Conservation (phyloP, 2,329 filamentous ascomycete genomes). For the Fusarium tanahbumbuense region DNA sequence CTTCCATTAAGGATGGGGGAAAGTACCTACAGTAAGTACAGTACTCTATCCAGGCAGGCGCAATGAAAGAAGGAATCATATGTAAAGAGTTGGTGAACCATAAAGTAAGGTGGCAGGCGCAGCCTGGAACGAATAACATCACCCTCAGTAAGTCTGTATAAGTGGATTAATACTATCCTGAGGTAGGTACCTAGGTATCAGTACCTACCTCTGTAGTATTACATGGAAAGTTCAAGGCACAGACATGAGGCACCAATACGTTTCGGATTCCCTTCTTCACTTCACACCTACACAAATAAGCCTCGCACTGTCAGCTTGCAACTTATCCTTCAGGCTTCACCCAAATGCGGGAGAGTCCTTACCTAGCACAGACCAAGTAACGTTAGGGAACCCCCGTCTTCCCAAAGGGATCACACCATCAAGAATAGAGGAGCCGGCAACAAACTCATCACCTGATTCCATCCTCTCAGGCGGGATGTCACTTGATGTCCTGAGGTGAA, state of each 20-base stretch:
- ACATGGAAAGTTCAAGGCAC: neutral
- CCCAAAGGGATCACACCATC: constrained; percentile 19
- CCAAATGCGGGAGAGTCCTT: constrained; percentile 27
- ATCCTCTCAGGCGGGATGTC: constrained; percentile 21
- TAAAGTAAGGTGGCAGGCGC: neutral
- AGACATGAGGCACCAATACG: neutral
- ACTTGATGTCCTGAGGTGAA: constrained; percentile 38
- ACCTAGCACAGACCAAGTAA: constrained; percentile 29
- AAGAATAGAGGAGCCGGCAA: constrained; percentile 6
- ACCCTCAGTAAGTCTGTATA: neutral
- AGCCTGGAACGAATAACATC: neutral
- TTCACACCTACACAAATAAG: neutral
- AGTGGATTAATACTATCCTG: neutral
- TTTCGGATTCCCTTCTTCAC: neutral
- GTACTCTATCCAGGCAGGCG: constrained; percentile 7
- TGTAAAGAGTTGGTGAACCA: neutral
- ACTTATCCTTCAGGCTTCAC: constrained; percentile 6
- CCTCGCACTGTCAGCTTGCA: constrained; percentile 14
- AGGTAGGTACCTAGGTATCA: neutral
- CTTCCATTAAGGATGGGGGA: constrained; percentile 10
- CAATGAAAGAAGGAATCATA: constrained; percentile 4
- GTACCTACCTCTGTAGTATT: neutral
- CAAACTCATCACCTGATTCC: constrained; percentile 38
- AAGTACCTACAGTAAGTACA: neutral
- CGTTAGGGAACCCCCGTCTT: constrained; percentile 10